Evolutionary conservation across 306 rosid genomes (phyloP).

Genomic region (Pyrus pyrifolia): DNA sequence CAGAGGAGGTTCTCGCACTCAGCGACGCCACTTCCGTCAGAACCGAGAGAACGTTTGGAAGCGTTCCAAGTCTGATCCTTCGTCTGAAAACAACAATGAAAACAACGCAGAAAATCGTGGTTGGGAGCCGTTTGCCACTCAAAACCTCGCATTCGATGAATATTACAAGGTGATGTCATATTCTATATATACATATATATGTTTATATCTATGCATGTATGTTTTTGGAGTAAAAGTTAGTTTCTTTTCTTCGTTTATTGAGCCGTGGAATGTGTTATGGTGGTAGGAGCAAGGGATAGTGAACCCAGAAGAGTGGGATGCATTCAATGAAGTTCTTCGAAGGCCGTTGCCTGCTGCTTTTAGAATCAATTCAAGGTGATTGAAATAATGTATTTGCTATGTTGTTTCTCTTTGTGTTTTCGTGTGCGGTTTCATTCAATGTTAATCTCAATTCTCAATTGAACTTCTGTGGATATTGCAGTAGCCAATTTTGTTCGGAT

Average conservation of each 20-base stretch:
- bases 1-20: conserved; percentile 69
- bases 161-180: conserved; percentile 52
- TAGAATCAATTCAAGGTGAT: conserved; percentile 80
- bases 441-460: neutral
- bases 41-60: conserved; percentile 91
- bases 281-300: conserved; percentile 60
- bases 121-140: conserved; percentile 76
- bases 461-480: conserved; percentile 28
- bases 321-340: conserved; percentile 64
- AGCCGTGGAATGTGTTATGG: neutral
- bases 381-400: neutral
- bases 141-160: conserved; percentile 53
- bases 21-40: conserved; percentile 72
- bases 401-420: neutral
- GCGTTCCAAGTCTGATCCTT: conserved; percentile 62
- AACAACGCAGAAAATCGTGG: conserved; percentile 15
- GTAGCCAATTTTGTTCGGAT: conserved; percentile 80
- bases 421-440: neutral
- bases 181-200: neutral
- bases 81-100: conserved; percentile 14
- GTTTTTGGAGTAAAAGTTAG: neutral
- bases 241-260: neutral
- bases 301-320: conserved; percentile 58
- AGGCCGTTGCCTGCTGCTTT: conserved; percentile 86
- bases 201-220: neutral